Base-by-base conservation (phyloP, 495 filamentous ascomycete species). In the Lophiostoma macrostomum region DNA sequence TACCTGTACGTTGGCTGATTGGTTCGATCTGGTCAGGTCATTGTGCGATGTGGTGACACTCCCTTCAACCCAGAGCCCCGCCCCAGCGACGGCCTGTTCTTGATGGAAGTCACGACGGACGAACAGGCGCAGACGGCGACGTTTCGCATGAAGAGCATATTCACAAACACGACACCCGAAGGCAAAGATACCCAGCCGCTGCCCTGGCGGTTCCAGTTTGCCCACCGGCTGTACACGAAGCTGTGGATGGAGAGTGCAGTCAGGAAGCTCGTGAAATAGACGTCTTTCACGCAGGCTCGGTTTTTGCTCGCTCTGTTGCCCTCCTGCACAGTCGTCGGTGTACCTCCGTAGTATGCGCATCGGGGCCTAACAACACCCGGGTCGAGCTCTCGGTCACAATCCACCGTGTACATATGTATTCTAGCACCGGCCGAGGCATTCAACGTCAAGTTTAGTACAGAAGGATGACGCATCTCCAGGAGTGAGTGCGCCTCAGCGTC, bases 211-310 rank as follows among this genome's bases (percentile, higher is more conserved):
- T 58, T 61, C 50, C 41, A 55, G 32, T 56, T 49, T 18, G 42
- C 46, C 20, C 62, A 62, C 44, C 42, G 50, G 28, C 41, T 45
- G 44, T 65, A 65, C 45, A 62, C 53, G 2, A 58, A 65, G 55
- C 39, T 65, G 14, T 59, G 53, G 58, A 61, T 65, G 58, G 62
- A 65, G 42, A 65, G 58, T 4, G 54, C 51, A 23, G 42, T 57
- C 6, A 16, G 58, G 50, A 58, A 56, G 18, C 27, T 65, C 13
- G 14, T 61, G 25, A 57, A 50, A 27, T 64, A 56, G 39, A 19
- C n/a, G n/a, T n/a, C n/a, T n/a, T n/a, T n/a, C n/a, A n/a, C n/a
- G n/a, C n/a, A n/a, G n/a, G n/a, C n/a, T n/a, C n/a, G n/a, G n/a
- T n/a, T n/a, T n/a, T n/a, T n/a, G n/a, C n/a, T n/a, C n/a, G n/a